Base-by-base conservation (phyloP, 2,329 filamentous ascomycete genomes). In the Talaromyces sp. region DNA sequence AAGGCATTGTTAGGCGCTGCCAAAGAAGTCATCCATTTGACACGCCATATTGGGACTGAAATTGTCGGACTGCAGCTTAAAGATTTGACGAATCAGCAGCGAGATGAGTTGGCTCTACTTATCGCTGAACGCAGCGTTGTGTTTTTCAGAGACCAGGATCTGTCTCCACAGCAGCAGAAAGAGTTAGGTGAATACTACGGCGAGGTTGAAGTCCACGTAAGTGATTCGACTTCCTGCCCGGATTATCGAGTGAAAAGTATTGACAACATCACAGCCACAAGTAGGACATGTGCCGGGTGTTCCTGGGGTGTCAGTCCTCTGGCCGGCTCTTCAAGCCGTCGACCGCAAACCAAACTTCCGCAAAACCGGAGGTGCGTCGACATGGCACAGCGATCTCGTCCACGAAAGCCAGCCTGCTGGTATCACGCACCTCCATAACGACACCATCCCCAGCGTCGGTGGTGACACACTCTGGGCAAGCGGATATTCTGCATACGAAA, bases 401-500 rank as follows among this genome's bases (percentile, higher is more conserved):
- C 88, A 91, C 69, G 89, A 92, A 73, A 81, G 82, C 39, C 88
- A 91, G 64, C 89, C 89, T 1, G 88, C 89, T 0, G 89, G 88
- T 6, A 85, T 90, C 62, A 90, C 88, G 0, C 88, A 90, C 72
- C 79, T 90, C 6, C 87, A 90, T 76, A 90, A 90, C 63, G 88
- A 90, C 72, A 88, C 87, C 0, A 81, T 91, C 0, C 88, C 88
- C 0, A 81, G 81, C 0, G 72, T 86, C 0, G 89, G 89, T 1
- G 89, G 89, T 11, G 89, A 92, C 73, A 91, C 89, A 0, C 82
- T 91, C 0, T 92, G 89, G 89, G 87, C 89, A 0, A 87, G 83
- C 65, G 88, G 89, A 1, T 91, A 91, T 72, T 80, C 85, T 0
- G 89, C 89, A 0, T 92, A 92, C 69, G 88, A 90, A 75, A 91